phyloP scores from a whole-genome alignment of 1,284 basidiomycete species.

The Marasmius fiardii region DNA sequence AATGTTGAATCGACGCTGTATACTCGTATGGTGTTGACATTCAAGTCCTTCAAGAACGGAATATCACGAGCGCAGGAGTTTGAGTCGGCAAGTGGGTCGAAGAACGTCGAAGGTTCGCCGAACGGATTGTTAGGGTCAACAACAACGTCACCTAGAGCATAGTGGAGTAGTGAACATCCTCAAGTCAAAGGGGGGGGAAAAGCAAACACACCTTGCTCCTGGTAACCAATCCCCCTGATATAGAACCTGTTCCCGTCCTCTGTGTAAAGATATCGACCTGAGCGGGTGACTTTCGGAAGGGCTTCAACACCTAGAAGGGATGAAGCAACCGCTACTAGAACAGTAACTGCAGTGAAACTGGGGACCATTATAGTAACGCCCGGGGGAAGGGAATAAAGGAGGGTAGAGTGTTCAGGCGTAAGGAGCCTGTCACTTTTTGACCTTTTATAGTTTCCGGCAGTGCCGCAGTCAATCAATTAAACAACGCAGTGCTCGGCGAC shows the following conservation, averaged over 20 bases:
- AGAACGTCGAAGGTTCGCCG: slow-evolving; percentile 73
- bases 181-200: background rate
- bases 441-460: background rate
- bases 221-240: slow-evolving; percentile 91
- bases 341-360: background rate
- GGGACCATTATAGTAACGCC: background rate
- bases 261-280: slow-evolving; percentile 78
- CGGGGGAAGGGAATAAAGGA: background rate
- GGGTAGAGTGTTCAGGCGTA: background rate
- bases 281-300: slow-evolving; percentile 56
- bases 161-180: slow-evolving; percentile 6
- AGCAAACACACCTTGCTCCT: slow-evolving; percentile 66
- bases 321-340: slow-evolving; percentile 9
- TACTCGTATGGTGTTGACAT: slow-evolving; percentile 76
- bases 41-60: slow-evolving; percentile 67
- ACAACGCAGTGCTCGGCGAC: too few species aligned
- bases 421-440: background rate
- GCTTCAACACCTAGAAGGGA: slow-evolving; percentile 38
- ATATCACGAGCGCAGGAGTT: slow-evolving; percentile 77
- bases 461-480: background rate
- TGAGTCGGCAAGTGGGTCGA: slow-evolving; percentile 72
- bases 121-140: slow-evolving; percentile 62
- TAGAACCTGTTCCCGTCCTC: slow-evolving; percentile 77
- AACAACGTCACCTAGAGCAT: slow-evolving; percentile 42
- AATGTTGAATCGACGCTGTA: slow-evolving; percentile 82